Evolutionary conservation across 164 flowering plant species (phyloP).

Genomic region (Stephania japonica): DNA sequence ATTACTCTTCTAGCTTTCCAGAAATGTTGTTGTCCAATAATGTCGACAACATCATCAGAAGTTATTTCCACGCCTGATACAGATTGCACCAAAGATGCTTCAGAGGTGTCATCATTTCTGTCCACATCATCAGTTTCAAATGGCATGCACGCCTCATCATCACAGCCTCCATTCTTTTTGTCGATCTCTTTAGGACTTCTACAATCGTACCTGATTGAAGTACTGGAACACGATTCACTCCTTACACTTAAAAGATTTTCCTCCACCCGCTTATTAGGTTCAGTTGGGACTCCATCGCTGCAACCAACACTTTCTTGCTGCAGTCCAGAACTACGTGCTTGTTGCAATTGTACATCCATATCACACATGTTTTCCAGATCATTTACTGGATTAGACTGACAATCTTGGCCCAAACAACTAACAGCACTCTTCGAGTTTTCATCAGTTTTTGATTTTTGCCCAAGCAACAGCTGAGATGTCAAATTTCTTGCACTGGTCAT

Average conservation of each 20-base stretch:
- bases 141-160: conserved; percentile 20
- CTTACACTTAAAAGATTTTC: conserved; percentile 17
- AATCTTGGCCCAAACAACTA: conserved; percentile 15
- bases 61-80: conserved; percentile 38
- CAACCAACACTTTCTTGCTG: conserved; percentile 6
- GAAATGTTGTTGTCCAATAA: conserved; percentile 69
- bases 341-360: conserved; percentile 15
- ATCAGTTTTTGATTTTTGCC: conserved; percentile 23
- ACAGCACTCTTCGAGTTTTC: conserved; percentile 18
- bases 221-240: conserved; percentile 15
- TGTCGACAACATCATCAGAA: conserved; percentile 65
- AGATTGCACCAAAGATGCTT: conserved; percentile 48
- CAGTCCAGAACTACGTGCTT: conserved; percentile 17
- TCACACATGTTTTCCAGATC: conserved; percentile 16
- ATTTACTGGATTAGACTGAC: conserved; percentile 7
- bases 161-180: conserved; percentile 17
- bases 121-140: conserved; percentile 23
- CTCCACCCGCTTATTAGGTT: conserved; percentile 14
- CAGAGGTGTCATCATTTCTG: conserved; percentile 45
- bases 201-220: conserved; percentile 18
- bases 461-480: conserved; percentile 16
- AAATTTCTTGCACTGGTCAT: conserved; percentile 17
- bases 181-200: conserved; percentile 23
- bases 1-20: conserved; percentile 76
- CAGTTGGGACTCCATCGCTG: conserved; percentile 15